A percentile compares a stretch with the other conserved stretches of the same genome.
Conservation (phyloP, 78 protist species). For the Paulinella micropora region DNA sequence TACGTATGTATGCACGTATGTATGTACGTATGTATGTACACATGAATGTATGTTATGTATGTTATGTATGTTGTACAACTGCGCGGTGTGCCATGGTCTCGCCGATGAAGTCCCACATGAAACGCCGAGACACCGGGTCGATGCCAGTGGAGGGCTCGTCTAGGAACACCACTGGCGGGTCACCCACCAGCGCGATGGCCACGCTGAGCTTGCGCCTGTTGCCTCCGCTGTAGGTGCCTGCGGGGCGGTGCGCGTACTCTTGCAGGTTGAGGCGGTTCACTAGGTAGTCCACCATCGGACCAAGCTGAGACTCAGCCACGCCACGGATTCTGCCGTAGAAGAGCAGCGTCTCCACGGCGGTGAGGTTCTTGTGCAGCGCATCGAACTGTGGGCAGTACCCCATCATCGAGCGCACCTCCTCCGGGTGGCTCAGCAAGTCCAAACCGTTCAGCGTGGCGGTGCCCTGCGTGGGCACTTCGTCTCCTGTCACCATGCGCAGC, state of each 20-base stretch:
- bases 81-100: background rate
- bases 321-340: conserved; percentile 58
- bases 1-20: too few relatives aligned
- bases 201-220: conserved; percentile 59
- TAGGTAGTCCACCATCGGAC: background rate
- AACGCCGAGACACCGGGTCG: conserved; percentile 39
- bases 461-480: conserved; percentile 51
- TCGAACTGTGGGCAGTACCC: conserved; percentile 81
- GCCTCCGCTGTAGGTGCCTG: conserved; percentile 52
- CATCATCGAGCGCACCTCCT: conserved; percentile 28
- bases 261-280: background rate
- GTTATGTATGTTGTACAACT: too few relatives aligned
- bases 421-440: conserved; percentile 10
- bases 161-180: conserved; percentile 22
- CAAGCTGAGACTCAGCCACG: background rate
- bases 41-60: too few relatives aligned
- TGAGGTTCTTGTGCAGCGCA: conserved; percentile 24
- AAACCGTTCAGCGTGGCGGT: background rate
- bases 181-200: conserved; percentile 58
- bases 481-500: conserved; percentile 60
- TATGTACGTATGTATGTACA: too few relatives aligned
- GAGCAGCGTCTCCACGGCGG: conserved; percentile 50
- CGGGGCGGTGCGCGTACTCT: background rate
- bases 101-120: conserved; percentile 27
- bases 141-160: conserved; percentile 43